Base-by-base conservation (phyloP, 2,329 filamentous ascomycete species). In the Apiospora rasikravindrae region DNA sequence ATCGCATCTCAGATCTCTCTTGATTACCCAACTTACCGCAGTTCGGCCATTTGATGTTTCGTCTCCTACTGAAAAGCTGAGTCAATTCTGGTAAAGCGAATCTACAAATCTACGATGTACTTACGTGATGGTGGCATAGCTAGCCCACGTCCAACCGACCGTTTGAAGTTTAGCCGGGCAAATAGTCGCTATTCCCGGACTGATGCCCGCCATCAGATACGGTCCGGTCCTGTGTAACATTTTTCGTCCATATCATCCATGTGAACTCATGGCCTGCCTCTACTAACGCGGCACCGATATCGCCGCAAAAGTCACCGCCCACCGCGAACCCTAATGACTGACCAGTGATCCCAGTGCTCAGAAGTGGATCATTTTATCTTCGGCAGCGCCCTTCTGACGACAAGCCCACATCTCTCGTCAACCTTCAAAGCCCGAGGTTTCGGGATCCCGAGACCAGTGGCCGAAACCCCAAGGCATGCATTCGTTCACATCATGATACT, bases 111-210 rank as follows among this genome's bases (percentile, higher is more conserved):
- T 37, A 37, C 33, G 5, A 5, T 7, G 2, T n/a, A 24, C 33
- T 64, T 33, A 22, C 29, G 3, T 11, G n/a, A 64, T 64, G 19
- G 57, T 19, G 19, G 33, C 57, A 7, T 33, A 64, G 57, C 33
- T 40, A 64, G 11, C 8, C 57, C 57, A 24, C 22, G 19, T n/a
- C 57, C 57, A 64, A 40, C 57, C 57, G 40, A 40, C 57, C 53
- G 29, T 37, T 61, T 37, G 29, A 37, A 61, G 53, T 61, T 61
- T 61, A 61, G 53, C 29, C 53, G 53, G 19, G 53, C 51, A 57
- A 57, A 57, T 33, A 40, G 7, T 64, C 5, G 53, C 29, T 64
- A 64, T 40, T 64, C 57, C 33, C 57, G 57, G 57, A 40, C 2
- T 22, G 29, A 40, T 24, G 19, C 6, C 33, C 29, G 57, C 33